phyloP scores from a whole-genome alignment of 176 grass and related monocot species.

The Carex kokanica region DNA sequence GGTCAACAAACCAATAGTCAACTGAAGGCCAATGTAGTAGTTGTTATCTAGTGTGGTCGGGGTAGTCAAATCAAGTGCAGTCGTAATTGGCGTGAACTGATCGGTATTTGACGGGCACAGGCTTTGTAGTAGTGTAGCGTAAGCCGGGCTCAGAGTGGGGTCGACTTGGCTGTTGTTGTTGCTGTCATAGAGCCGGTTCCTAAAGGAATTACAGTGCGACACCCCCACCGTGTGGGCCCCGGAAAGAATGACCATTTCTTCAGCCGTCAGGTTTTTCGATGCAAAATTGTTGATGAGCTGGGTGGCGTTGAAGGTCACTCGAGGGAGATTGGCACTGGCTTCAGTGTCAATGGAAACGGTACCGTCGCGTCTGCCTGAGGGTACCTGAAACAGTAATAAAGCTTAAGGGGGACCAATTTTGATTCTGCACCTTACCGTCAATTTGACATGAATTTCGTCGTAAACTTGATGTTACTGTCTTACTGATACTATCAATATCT shows the following conservation, averaged over 20 bases:
- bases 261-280: conserved; percentile 40
- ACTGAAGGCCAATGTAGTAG: conserved; percentile 53
- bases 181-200: conserved; percentile 33
- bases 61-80: conserved; percentile 51
- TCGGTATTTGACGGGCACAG: conserved; percentile 36
- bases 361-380: conserved; percentile 43
- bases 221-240: conserved; percentile 58
- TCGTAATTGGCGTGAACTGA: conserved; percentile 30
- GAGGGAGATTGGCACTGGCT: conserved; percentile 12
- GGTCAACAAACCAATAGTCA: conserved; percentile 56
- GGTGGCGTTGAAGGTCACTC: conserved; percentile 24
- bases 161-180: conserved; percentile 43
- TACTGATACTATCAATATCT: background rate
- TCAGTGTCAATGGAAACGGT: background rate
- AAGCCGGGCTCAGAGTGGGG: conserved; percentile 44
- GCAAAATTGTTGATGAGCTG: conserved; percentile 26
- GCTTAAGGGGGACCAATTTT: background rate
- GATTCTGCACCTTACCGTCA: background rate
- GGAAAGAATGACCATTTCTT: conserved; percentile 55
- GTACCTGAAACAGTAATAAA: conserved; percentile 35
- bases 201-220: conserved; percentile 42
- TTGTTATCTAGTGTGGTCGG: conserved; percentile 60
- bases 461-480: background rate
- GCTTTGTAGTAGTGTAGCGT: conserved; percentile 47
- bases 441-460: background rate